Evolutionary conservation across 73 alveolate species (phyloP).

Genomic region (Stentor roeselii): DNA sequence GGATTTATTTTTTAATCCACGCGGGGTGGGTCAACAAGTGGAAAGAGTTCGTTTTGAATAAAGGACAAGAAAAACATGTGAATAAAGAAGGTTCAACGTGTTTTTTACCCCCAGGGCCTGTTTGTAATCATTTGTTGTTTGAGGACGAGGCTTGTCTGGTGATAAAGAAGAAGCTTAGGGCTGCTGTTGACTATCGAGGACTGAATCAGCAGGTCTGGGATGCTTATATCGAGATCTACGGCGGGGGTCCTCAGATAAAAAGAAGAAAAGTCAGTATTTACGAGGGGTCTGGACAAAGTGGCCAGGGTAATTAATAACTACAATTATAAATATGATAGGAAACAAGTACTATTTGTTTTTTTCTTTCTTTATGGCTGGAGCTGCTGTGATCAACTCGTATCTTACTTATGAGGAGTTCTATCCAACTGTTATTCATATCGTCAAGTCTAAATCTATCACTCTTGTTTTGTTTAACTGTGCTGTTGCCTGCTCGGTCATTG

Average conservation of each 20-base stretch:
- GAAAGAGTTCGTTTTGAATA: constrained; percentile 34
- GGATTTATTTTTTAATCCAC: constrained; percentile 20
- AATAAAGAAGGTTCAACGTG: not conserved
- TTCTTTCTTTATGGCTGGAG: not conserved
- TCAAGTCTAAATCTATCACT: not conserved
- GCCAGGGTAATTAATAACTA: too few species aligned
- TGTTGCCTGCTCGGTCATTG: not conserved
- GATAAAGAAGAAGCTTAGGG: not conserved
- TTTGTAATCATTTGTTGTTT: constrained; percentile 20
- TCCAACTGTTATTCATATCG: not conserved
- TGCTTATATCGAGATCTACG: constrained; percentile 27
- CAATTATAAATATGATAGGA: constrained; percentile 15
- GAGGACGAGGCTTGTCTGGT: not conserved
- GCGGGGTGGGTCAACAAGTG: constrained; percentile 29
- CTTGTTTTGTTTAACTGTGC: not conserved
- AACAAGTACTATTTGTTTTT: not conserved
- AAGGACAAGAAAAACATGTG: too few species aligned
- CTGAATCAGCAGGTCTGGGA: constrained; percentile 36
- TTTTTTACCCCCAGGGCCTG: constrained; percentile 33
- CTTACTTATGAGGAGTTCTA: not conserved
- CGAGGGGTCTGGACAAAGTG: constrained; percentile 14
- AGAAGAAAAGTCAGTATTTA: constrained; percentile 27
- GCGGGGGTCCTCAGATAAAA: constrained; percentile 37
- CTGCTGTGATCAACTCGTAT: not conserved
- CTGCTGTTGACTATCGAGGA: constrained; percentile 32